Percentiles rank a stretch among this genome's conserved stretches.
Evolutionary conservation across 441 rosid species (phyloP).

Genomic region (Populus hybrid): DNA sequence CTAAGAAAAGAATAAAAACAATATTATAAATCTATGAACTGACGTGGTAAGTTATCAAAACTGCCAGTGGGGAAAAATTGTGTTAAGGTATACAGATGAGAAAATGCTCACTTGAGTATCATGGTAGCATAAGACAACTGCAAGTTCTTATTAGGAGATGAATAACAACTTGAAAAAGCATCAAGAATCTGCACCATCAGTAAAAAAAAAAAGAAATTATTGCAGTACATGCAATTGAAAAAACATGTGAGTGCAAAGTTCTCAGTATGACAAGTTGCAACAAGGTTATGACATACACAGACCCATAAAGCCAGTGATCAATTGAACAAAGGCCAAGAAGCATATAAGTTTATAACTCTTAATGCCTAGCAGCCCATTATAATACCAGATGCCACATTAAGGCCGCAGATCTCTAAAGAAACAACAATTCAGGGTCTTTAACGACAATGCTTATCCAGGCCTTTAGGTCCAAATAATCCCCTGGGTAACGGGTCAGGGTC

Average conservation of each 20-base stretch:
- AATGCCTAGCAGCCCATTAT: neutral
- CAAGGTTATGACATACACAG: neutral
- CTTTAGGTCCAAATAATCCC: neutral
- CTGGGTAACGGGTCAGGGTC: neutral
- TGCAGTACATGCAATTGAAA: slow-evolving; percentile 1
- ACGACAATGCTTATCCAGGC: neutral
- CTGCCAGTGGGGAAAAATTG: too few species aligned
- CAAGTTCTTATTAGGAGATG: slow-evolving; percentile 86
- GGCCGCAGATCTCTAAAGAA: neutral
- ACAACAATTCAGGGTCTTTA: neutral
- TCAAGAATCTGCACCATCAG: slow-evolving; percentile 78
- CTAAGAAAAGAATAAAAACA: neutral
- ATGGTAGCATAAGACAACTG: slow-evolving; percentile 86
- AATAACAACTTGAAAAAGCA: slow-evolving; percentile 68
- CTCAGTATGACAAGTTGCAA: neutral
- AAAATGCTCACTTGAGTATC: slow-evolving; percentile 78
- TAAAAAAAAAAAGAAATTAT: slow-evolving; percentile 2
- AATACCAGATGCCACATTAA: neutral
- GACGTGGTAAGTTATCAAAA: neutral
- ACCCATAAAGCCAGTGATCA: slow-evolving; percentile 3
- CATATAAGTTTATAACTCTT: neutral
- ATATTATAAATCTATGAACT: too few species aligned
- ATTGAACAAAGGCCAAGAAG: neutral
- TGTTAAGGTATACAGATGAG: neutral
- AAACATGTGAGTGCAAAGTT: neutral